Conservation (phyloP, 306 rosid species). For the Crataegus laevigata region DNA sequence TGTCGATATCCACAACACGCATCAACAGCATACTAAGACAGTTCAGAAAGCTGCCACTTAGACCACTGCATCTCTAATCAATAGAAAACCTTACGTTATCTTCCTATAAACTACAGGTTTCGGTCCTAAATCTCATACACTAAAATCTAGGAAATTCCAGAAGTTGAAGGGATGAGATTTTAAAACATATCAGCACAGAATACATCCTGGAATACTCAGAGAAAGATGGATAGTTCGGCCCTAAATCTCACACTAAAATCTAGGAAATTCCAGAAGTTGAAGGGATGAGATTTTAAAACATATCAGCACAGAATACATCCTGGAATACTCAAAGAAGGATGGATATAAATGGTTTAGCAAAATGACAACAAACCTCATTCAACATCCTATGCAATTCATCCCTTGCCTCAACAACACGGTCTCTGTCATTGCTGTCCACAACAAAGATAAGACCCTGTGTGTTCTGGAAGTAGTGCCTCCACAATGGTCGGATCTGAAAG, state of each 20-base stretch:
- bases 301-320: not conserved
- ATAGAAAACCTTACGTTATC: not conserved
- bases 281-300: not conserved
- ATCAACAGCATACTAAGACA: not conserved
- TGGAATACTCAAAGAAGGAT: not conserved
- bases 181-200: not conserved
- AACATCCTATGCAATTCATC: constrained; percentile 99
- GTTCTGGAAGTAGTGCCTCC: constrained; percentile 99
- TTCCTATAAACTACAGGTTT: not conserved
- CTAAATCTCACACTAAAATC: not conserved
- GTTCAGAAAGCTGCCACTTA: not conserved
- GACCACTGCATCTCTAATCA: not conserved
- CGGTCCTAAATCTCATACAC: not conserved
- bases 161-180: not conserved
- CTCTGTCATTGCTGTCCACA: constrained; percentile 99
- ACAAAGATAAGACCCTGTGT: constrained; percentile 99
- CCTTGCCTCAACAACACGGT: constrained; percentile 98
- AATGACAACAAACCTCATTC: constrained; percentile 67
- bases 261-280: not conserved
- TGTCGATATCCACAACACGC: not conserved
- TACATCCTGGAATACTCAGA: not conserved
- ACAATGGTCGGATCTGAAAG: constrained; percentile 95
- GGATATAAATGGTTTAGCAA: not conserved
- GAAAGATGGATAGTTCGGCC: not conserved
- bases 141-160: not conserved